Base-by-base conservation (phyloP, 352 stramenopile genomes). In the Globisporangium rhizosaccharum region DNA sequence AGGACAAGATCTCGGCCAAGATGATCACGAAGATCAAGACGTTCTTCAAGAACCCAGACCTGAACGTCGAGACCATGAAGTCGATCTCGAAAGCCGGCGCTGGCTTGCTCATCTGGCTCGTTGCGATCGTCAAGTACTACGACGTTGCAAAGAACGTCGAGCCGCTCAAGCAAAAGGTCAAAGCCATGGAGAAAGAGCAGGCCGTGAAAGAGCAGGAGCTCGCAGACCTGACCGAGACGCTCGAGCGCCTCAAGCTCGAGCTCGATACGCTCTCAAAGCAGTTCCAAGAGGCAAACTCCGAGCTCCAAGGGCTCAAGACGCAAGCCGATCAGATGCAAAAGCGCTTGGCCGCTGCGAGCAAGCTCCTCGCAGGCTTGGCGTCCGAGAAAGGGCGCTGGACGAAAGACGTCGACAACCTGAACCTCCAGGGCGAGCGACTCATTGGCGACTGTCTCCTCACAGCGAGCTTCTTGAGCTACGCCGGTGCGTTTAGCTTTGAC, bases 311-410 rank as follows among this genome's bases (percentile, higher is more conserved):
- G 1, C 74, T 98, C 4, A 96, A 97, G 59, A 67, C 85, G 0
- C 89, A 98, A 52, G 94, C 94, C 12, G 91, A 96, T 48, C 81
- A 97, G 37, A 98, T 98, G 94, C 91, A 98, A 49, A 98, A 98
- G 68, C 79, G 91, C 0, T 70, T 98, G 1, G 81, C 82, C 6
- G 92, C 94, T 4, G 94, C 94, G 0, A 97, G 85, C 52, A 98
- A 98, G 57, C 73, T 98, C 0, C 90, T 98, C 8, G 84, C 85
- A 20, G 92, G 95, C 12, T 71, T 98, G 0, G 90, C 82, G 0
- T 96, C 88, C 8, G 95, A 98, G 65, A 86, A 90, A 44, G 83
- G 72, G 8, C 88, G 95, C 2, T 98, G 95, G 95, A 97, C 85
- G 0, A 89, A 88, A 59, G 94, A 98, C 50, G 92, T 98, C 10